These are phyloP conservation scores for Hyaloscypha bicolor DNA, from an alignment of 495 filamentous ascomycete species.

Conservation along the genomic window DNA sequence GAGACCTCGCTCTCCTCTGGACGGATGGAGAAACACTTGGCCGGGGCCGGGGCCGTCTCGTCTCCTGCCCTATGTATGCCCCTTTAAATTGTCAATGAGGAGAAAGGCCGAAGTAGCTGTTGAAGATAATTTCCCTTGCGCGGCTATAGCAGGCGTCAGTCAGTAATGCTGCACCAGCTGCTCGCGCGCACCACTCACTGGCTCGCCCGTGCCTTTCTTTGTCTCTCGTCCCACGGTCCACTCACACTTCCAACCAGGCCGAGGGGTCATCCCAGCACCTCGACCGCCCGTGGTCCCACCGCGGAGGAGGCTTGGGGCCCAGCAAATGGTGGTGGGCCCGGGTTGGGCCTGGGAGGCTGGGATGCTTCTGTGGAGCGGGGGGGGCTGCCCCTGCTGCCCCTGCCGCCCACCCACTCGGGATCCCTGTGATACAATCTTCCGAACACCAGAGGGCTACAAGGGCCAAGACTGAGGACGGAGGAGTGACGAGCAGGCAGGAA, in stretches of 20 bases:
- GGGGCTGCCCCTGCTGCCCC: not conserved
- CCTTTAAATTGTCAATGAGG: not conserved
- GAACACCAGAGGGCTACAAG: constrained; percentile 7
- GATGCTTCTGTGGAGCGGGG: not conserved
- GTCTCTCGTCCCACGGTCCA: too few species aligned
- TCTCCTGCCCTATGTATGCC: not conserved
- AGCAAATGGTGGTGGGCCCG: not conserved
- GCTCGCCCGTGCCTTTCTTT: too few species aligned
- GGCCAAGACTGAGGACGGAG: not conserved
- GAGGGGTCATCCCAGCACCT: not conserved
- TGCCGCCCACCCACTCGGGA: not conserved
- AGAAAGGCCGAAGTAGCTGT: not conserved
- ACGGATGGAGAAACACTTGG: not conserved
- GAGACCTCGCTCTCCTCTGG: not conserved
- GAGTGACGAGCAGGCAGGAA: not conserved
- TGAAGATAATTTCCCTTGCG: not conserved
- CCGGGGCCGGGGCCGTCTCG: not conserved
- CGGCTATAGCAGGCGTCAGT: not conserved
- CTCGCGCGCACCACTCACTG: not conserved
- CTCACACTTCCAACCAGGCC: not conserved
- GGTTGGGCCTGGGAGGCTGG: not conserved
- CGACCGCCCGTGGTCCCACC: not conserved
- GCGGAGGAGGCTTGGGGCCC: not conserved
- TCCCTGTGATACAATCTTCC: constrained; percentile 11
- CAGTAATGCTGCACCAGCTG: not conserved